A percentile compares a stretch with the other conserved stretches of the same genome.
phyloP scores from a whole-genome alignment of 2,329 filamentous ascomycete genomes.

The Colletotrichum acutatum region DNA sequence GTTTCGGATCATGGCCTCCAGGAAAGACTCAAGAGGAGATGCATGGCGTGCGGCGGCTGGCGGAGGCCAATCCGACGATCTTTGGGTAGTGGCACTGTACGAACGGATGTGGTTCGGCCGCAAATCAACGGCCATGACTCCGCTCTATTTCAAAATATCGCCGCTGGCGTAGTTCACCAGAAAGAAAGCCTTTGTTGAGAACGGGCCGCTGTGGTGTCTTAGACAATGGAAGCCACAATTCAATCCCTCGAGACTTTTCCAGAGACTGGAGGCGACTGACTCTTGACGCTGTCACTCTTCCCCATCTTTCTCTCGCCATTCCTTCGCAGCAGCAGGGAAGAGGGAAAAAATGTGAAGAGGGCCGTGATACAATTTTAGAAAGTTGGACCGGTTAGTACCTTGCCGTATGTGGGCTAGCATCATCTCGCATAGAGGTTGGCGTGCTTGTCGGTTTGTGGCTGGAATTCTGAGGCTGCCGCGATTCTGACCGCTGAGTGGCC shows the following conservation, averaged over 20 bases:
- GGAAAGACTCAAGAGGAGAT: background rate
- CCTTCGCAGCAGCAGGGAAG: background rate
- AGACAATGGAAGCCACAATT: conserved; percentile 2
- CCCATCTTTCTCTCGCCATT: conserved; percentile 16
- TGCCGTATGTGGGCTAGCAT: conserved; percentile 26
- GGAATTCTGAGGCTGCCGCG: conserved; percentile 25
- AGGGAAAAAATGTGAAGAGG: conserved; percentile 20
- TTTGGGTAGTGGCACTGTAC: conserved; percentile 3
- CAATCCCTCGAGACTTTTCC: background rate
- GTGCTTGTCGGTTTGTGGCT: conserved; percentile 26
- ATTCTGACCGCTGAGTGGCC: conserved; percentile 17
- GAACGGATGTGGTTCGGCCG: background rate
- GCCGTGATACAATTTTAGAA: conserved; percentile 18
- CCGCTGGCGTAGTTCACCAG: conserved; percentile 6
- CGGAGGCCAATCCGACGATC: conserved; percentile 2
- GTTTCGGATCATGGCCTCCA: background rate
- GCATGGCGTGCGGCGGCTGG: background rate
- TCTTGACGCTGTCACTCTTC: background rate
- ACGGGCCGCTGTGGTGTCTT: conserved; percentile 8
- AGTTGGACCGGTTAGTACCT: conserved; percentile 9
- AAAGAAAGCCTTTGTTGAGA: conserved; percentile 24
- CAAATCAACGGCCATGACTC: background rate
- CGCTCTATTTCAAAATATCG: background rate
- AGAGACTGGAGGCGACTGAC: background rate
- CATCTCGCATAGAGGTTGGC: conserved; percentile 10